phyloP scores from a whole-genome alignment of 2,329 filamentous ascomycete species.

The Arachnopeziza araneosa region DNA sequence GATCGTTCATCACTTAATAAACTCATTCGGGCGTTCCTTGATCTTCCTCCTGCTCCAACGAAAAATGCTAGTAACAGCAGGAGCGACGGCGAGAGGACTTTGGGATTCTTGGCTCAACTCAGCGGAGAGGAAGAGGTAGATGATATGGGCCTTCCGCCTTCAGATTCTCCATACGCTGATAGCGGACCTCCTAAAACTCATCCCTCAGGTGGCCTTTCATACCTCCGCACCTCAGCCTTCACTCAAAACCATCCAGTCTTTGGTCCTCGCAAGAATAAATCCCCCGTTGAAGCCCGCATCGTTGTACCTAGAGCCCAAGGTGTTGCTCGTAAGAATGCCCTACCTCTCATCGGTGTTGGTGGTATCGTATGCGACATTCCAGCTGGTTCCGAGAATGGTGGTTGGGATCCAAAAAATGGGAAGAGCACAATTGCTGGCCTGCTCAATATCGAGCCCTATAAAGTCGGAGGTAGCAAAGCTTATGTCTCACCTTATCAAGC shows the following conservation, averaged over 20 bases:
- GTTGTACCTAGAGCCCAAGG: slow-evolving; percentile 36
- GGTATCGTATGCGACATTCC: slow-evolving; percentile 27
- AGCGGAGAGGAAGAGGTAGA: background rate
- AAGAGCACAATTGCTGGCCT: slow-evolving; percentile 15
- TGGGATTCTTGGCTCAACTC: background rate
- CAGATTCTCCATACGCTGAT: slow-evolving; percentile 37
- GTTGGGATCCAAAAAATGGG: background rate
- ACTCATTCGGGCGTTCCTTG: slow-evolving; percentile 54
- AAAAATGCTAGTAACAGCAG: background rate
- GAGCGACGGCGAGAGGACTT: background rate
- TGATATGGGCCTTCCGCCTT: slow-evolving; percentile 26
- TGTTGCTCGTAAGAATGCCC: slow-evolving; percentile 28
- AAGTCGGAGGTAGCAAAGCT: slow-evolving; percentile 27
- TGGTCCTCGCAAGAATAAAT: slow-evolving; percentile 48
- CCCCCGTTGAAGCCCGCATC: slow-evolving; percentile 53
- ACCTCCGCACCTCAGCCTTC: slow-evolving; percentile 49
- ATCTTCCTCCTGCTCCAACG: slow-evolving; percentile 38
- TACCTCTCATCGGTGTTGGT: slow-evolving; percentile 28
- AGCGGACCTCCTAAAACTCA: slow-evolving; percentile 55
- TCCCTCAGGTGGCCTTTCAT: slow-evolving; percentile 58
- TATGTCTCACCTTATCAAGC: slow-evolving; percentile 26
- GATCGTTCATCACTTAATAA: slow-evolving; percentile 47
- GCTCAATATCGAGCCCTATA: slow-evolving; percentile 23
- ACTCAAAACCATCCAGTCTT: slow-evolving; percentile 54
- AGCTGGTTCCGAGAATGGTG: slow-evolving; percentile 5